Evolutionary conservation across 2,329 filamentous ascomycete species (phyloP).

Genomic region (Aspergillus floridensis): DNA sequence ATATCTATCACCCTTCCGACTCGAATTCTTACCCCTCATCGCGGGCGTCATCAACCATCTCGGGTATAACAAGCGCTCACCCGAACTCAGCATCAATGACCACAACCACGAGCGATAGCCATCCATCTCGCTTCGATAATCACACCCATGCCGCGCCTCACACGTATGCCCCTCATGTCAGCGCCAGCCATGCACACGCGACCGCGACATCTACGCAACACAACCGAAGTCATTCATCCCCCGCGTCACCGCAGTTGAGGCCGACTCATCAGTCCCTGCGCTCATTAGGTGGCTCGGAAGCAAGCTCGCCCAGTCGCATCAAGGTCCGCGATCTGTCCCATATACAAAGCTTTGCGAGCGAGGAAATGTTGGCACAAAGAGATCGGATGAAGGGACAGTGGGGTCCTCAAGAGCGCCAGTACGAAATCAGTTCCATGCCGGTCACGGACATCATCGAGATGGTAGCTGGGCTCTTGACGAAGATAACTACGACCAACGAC

Average conservation of each 20-base stretch:
- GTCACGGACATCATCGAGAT: conserved; percentile 98
- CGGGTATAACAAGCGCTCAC: conserved; percentile 18
- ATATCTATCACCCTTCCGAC: conserved; percentile 31
- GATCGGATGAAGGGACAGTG: conserved; percentile 44
- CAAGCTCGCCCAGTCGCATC: conserved; percentile 59
- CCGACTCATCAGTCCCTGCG: conserved; percentile 46
- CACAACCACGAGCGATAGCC: conserved; percentile 36
- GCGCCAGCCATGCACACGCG: conserved; percentile 27
- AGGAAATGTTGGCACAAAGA: conserved; percentile 64
- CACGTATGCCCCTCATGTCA: conserved; percentile 20
- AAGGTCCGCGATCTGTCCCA: conserved; percentile 86
- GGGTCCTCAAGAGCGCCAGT: conserved; percentile 59
- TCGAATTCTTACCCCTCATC: conserved; percentile 25
- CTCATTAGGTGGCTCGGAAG: conserved; percentile 43
- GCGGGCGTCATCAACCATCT: conserved; percentile 23
- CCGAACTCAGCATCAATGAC: conserved; percentile 50
- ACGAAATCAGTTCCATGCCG: conserved; percentile 97
- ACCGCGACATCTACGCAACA: conserved; percentile 26
- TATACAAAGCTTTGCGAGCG: conserved; percentile 81
- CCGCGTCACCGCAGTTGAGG: conserved; percentile 46
- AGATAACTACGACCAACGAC: conserved; percentile 97
- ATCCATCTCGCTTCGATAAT: conserved; percentile 22
- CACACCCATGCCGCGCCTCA: conserved; percentile 15
- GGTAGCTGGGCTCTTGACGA: conserved; percentile 93
- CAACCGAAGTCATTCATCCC: conserved; percentile 35